Conservation (phyloP, 352 stramenopile species). For the Phytophthora boehmeriae region DNA sequence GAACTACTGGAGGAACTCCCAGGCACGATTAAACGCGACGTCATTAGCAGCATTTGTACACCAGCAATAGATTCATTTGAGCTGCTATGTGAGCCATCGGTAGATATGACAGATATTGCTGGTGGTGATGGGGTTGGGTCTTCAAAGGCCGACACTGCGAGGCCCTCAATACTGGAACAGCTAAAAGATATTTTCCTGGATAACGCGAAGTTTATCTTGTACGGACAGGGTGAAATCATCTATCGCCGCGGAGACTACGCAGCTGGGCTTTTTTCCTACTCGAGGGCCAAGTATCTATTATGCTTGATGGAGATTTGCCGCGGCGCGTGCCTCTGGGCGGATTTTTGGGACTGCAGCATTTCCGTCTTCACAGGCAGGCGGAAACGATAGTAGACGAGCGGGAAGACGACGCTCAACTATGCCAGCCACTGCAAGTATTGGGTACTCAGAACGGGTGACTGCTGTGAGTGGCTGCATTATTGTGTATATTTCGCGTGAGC, state of each 20-base stretch:
- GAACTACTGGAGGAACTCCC: constrained; percentile 64
- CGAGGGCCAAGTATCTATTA: constrained; percentile 45
- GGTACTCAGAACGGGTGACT: constrained; percentile 47
- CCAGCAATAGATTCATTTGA: constrained; percentile 50
- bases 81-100: constrained; percentile 32
- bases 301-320: constrained; percentile 29
- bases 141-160: constrained; percentile 3
- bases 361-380: constrained; percentile 2
- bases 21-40: constrained; percentile 56
- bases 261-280: constrained; percentile 58
- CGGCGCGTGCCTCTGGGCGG: constrained; percentile 45
- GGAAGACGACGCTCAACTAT: constrained; percentile 17
- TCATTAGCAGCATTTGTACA: constrained; percentile 60
- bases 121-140: neutral
- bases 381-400: constrained; percentile 2
- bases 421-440: constrained; percentile 5
- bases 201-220: constrained; percentile 64
- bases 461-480: constrained; percentile 63
- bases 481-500: constrained; percentile 50
- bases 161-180: constrained; percentile 22
- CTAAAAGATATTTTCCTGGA: constrained; percentile 58
- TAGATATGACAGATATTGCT: neutral
- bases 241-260: constrained; percentile 60
- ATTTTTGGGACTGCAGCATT: constrained; percentile 57
- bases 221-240: constrained; percentile 65